Evolutionary conservation across 176 grass and related monocot species (phyloP).

Genomic region (Aechmea fasciata): DNA sequence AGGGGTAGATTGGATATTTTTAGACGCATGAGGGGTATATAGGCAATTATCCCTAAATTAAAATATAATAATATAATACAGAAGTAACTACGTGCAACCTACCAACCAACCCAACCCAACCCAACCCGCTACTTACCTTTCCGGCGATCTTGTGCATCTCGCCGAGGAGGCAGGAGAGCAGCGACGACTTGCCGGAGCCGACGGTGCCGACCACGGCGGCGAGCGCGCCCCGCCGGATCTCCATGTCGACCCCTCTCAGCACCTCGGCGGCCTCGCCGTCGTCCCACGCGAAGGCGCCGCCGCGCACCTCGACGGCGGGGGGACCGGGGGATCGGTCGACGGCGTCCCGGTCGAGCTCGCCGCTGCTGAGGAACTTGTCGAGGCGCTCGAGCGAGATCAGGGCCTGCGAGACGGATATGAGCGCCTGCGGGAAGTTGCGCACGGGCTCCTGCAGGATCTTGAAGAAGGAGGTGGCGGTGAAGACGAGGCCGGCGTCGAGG

Average conservation of each 20-base stretch:
- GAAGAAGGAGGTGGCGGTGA: constrained; percentile 49
- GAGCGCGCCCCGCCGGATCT: constrained; percentile 34
- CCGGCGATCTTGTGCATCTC: constrained; percentile 66
- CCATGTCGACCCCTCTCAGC: constrained; percentile 35
- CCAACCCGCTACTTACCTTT: too few relatives aligned
- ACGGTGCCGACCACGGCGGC: constrained; percentile 47
- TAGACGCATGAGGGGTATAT: too few relatives aligned
- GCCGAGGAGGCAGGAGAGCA: constrained; percentile 55
- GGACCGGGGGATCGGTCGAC: constrained; percentile 24
- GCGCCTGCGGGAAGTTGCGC: constrained; percentile 60
- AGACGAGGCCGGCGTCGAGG: constrained; percentile 57
- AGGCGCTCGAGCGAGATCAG: constrained; percentile 48
- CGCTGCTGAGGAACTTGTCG: constrained; percentile 44
- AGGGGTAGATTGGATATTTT: too few relatives aligned
- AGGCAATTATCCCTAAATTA: too few relatives aligned
- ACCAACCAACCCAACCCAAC: too few relatives aligned
- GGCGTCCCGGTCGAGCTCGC: constrained; percentile 23
- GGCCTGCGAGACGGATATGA: constrained; percentile 43
- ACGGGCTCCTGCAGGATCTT: constrained; percentile 43
- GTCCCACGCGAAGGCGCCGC: constrained; percentile 45
- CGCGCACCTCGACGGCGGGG: constrained; percentile 24
- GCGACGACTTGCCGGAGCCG: constrained; percentile 53
- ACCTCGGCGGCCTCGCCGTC: constrained; percentile 3
- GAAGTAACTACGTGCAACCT: too few relatives aligned
- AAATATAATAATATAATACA: too few relatives aligned